Percentiles rank a stretch among this genome's conserved stretches.
phyloP scores from a whole-genome alignment of 345 rosid genomes.

The Acer campestre region DNA sequence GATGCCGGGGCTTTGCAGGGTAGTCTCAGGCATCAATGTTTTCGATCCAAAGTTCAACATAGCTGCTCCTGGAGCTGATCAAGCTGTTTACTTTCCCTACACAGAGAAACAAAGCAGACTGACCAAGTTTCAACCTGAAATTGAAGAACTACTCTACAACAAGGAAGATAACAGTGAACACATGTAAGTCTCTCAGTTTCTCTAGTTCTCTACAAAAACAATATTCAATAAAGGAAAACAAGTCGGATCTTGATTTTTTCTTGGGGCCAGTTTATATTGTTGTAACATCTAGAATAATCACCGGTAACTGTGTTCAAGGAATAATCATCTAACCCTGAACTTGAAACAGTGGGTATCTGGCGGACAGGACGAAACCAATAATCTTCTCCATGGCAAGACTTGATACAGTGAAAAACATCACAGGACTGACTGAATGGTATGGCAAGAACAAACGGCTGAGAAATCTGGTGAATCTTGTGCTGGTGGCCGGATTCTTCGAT shows the following conservation, averaged over 20 bases:
- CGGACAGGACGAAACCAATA: slow-evolving; percentile 72
- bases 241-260: no score
- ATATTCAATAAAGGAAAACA: not conserved
- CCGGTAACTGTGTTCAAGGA: no score
- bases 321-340: not conserved
- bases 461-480: slow-evolving; percentile 77
- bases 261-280: no score
- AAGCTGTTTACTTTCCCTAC: slow-evolving; percentile 88
- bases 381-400: slow-evolving; percentile 99
- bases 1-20: slow-evolving; percentile 89
- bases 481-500: slow-evolving; percentile 92
- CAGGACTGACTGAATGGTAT: slow-evolving; percentile 88
- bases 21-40: slow-evolving; percentile 86
- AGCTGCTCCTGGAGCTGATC: slow-evolving; percentile 94
- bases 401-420: slow-evolving; percentile 83
- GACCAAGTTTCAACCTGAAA: slow-evolving; percentile 64
- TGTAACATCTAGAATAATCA: no score
- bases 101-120: slow-evolving; percentile 54
- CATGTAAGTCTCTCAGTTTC: slow-evolving; percentile 46
- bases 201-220: no score
- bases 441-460: slow-evolving; percentile 82
- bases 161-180: slow-evolving; percentile 69
- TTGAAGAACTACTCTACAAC: slow-evolving; percentile 71
- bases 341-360: slow-evolving; percentile 74
- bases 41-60: slow-evolving; percentile 95